Evolutionary conservation across 495 filamentous ascomycete genomes (phyloP), one percentile per base, ranked within the genome.

Genomic region (Podospora appendiculata): DNA sequence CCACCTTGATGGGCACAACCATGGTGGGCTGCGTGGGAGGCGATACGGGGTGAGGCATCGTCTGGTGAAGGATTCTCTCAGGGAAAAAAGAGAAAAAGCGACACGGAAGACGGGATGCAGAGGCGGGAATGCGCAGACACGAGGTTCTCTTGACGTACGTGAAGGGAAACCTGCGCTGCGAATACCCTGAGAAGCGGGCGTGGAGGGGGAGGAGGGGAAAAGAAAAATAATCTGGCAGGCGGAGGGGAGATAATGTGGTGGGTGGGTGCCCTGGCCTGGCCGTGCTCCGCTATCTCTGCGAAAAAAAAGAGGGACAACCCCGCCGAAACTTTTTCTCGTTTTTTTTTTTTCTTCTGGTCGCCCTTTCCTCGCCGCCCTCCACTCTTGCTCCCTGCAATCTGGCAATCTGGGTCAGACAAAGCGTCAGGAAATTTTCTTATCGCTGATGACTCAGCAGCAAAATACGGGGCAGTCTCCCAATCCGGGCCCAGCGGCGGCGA

Each of bases 1-100:
- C 50, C 43, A 51, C 56, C 53, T 62, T 65, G 58, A 66, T 52
- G 47, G 65, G 64, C 19, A 70, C 64, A 39, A 67, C 53, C 57
- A 65, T 65, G 41, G 50, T 55, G 14, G 46, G 18, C 36, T 51
- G 46, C 16, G 51, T 25, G 25, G 62, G 48, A 36, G 56, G 52
- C 47, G 56, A 59, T 14, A 55, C 56, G 16, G 52, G 50, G 35
- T 62, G 62, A 19, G 57, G 60, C 57, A 62, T 62, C 38, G 18
- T 53, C 48, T 56, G 46, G 6, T 17, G 34, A 3, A 36, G 46
- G n/a, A 14, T 17, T 14, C 12, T 44, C 17, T 44, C 41, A 12
- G 17, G 38, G 13, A 12, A 17, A 44, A 14, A 17, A 44, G 41
- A 12, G 4, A 17, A 17, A 44, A 25, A 13, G 19, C 33, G 38